phyloP scores from a whole-genome alignment of 495 filamentous ascomycete species.

The Penicillium parvum region DNA sequence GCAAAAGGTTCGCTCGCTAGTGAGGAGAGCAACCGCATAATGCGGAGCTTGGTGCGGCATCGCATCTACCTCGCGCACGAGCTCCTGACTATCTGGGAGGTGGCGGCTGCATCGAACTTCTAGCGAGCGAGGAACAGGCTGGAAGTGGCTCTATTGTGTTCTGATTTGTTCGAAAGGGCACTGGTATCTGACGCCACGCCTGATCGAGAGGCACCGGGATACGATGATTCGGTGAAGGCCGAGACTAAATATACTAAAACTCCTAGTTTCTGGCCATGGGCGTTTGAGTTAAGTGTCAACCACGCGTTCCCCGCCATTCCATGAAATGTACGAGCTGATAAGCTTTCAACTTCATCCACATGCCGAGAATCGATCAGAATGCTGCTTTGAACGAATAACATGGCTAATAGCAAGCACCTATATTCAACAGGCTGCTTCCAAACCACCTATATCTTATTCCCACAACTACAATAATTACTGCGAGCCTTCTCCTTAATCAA shows the following conservation, averaged over 20 bases:
- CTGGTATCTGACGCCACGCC: neutral
- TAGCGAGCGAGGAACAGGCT: neutral
- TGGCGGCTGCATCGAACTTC: neutral
- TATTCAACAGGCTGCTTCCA: no score
- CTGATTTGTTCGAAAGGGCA: neutral
- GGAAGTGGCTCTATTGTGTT: neutral
- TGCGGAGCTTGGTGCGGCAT: constrained; percentile 1
- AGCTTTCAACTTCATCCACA: no score
- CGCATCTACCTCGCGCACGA: constrained; percentile 8
- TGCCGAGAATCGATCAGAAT: no score
- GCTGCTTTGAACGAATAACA: no score
- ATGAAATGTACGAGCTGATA: no score
- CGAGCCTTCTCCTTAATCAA: no score
- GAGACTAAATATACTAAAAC: neutral
- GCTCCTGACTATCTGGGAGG: constrained; percentile 8
- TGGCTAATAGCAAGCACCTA: no score
- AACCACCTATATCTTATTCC: no score
- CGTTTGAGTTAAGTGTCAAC: neutral
- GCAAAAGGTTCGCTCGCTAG: no score
- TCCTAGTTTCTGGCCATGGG: neutral
- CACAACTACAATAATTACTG: no score
- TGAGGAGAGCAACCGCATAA: no score
- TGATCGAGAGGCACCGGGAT: neutral
- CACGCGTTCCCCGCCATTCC: neutral
- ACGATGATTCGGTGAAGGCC: neutral